A percentile compares a stretch with the other conserved stretches of the same genome.
Conservation (phyloP, 768 basidiomycete species). For the Pisolithus albus region DNA sequence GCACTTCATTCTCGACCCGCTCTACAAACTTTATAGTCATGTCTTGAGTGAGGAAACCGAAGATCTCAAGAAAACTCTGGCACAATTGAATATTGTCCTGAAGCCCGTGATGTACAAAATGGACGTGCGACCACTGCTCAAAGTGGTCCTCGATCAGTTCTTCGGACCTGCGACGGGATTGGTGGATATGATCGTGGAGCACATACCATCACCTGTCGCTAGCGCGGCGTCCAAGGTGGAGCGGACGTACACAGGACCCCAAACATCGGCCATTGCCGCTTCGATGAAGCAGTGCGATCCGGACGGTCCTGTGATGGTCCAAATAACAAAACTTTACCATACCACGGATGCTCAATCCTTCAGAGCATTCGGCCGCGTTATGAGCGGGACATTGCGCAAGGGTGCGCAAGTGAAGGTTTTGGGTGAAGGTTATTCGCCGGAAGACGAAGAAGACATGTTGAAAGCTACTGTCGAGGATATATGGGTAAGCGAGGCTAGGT, state of each 20-base stretch:
- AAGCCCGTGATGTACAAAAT: conserved; percentile 97
- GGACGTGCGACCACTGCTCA: conserved; percentile 92
- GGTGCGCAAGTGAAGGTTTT: conserved; percentile 90
- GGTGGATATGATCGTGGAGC: conserved; percentile 85
- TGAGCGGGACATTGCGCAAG: conserved; percentile 84
- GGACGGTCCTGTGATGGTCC: conserved; percentile 86
- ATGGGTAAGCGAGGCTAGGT: conserved; percentile 91
- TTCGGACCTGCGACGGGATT: conserved; percentile 88
- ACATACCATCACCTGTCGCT: conserved; percentile 76
- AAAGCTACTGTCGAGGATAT: conserved; percentile 76
- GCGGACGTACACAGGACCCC: conserved; percentile 82
- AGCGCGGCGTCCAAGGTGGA: conserved; percentile 64
- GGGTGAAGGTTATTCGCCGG: conserved; percentile 96
- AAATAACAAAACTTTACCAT: conserved; percentile 91
- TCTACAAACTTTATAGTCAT: conserved; percentile 95
- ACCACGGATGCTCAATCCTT: conserved; percentile 96
- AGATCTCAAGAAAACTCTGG: conserved; percentile 73
- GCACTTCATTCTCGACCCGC: conserved; percentile 90
- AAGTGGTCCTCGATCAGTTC: conserved; percentile 92
- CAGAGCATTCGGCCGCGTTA: conserved; percentile 89
- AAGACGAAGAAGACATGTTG: conserved; percentile 98
- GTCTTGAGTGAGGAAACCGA: conserved; percentile 93
- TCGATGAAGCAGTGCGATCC: conserved; percentile 81
- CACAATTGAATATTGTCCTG: conserved; percentile 70
- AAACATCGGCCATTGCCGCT: conserved; percentile 68